Base-by-base conservation (phyloP, 2,329 filamentous ascomycete genomes). In the Gremmenia infestans region DNA sequence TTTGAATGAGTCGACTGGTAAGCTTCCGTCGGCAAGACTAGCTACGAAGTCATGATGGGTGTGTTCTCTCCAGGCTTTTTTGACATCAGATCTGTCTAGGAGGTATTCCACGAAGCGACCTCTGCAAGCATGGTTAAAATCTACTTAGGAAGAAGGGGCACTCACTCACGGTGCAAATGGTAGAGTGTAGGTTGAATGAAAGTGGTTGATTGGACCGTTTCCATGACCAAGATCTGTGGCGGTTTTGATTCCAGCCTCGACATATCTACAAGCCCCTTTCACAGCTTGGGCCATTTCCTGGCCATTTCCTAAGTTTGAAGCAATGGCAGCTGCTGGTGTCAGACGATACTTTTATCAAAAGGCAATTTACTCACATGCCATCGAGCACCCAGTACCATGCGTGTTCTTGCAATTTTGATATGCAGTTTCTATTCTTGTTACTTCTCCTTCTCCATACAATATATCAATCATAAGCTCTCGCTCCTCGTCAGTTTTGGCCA, bases 301-400 rank as follows among this genome's bases (percentile, higher is more conserved):
- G 0, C 84, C 85, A 52, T 75, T 80, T 14, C 87, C 79, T 7
- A 92, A 71, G 58, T 88, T 87, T n/a, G 86, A 86, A 1, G 88
- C 85, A 65, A 92, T 88, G 3, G 88, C 87, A 59, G 88, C 85
- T 70, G 36, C 17, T 42, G 17, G n/a, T 23, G 47, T 62, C 42
- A 65, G 56, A 37, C n/a, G 1, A 48, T 35, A 4, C 9, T 4
- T 14, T 11, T n/a, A 22, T 40, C 4, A n/a, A 22, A 36, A 28
- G 17, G 17, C 4, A 36, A 9, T 32, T n/a, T 32, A 77, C 85
- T 75, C 72, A 89, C 86, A 96, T 42, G 94, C 94, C 57, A 97
- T 79, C 9, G 91, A 95, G 69, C 94, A 99, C 4, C 94, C 94
- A 0, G 94, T 97, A 0, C 94, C 94, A 67, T 99, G 94, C 0